phyloP scores from a whole-genome alignment of 345 rosid species.

The Citrus trifoliata region DNA sequence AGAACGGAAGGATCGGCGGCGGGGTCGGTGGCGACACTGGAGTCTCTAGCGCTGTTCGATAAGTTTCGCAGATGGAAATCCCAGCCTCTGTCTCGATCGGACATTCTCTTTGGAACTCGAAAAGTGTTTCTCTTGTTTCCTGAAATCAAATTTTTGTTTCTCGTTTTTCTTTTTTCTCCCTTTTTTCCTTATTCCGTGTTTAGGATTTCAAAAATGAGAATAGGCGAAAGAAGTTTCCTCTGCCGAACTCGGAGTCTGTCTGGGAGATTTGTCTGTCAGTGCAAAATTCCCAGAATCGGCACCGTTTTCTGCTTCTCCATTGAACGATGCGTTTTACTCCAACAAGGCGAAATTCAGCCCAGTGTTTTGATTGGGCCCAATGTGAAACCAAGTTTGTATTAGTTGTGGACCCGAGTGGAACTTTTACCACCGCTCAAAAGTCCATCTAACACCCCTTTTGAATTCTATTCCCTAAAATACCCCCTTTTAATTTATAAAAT shows the following conservation, averaged over 20 bases:
- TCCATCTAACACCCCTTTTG: too few species aligned
- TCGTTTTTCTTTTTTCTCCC: background rate
- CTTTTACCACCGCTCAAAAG: too few species aligned
- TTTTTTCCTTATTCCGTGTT: too few species aligned
- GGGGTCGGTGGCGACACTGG: conserved; percentile 63
- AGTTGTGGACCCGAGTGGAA: background rate
- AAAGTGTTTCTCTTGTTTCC: conserved; percentile 5
- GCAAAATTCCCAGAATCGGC: background rate
- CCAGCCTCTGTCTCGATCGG: conserved; percentile 59
- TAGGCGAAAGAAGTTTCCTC: background rate
- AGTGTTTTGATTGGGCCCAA: background rate
- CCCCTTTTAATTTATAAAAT: too few species aligned
- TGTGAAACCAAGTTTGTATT: background rate
- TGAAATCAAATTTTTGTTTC: background rate
- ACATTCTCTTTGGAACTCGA: conserved; percentile 27
- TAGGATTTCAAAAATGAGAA: background rate
- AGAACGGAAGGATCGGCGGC: conserved; percentile 80
- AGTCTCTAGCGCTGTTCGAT: conserved; percentile 69
- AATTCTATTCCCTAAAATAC: too few species aligned
- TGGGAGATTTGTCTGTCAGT: background rate
- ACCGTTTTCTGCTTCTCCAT: background rate
- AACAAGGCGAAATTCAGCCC: background rate
- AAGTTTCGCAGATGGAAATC: conserved; percentile 68
- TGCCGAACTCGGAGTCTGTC: background rate
- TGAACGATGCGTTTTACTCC: background rate